A percentile compares a stretch with the other conserved stretches of the same genome.
Evolutionary conservation across 352 stramenopile species (phyloP).

Genomic region (Peronosclerospora sorghi): DNA sequence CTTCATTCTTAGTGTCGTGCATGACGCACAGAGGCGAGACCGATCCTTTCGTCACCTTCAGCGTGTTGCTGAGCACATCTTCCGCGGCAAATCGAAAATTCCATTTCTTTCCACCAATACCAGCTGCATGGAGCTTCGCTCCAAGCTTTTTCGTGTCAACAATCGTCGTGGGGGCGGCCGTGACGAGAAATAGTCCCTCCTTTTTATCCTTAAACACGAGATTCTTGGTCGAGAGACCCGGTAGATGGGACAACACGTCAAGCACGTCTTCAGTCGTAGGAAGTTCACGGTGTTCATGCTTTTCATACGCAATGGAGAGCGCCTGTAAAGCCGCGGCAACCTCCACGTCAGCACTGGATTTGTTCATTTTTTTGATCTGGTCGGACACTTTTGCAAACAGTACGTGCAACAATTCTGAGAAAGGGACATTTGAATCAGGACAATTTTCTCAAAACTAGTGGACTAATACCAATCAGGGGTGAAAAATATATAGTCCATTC

Average conservation of each 20-base stretch:
- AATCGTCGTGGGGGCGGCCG: slow-evolving; percentile 60
- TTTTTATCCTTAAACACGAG: slow-evolving; percentile 98
- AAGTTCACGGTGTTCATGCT: slow-evolving; percentile 44
- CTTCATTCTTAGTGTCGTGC: slow-evolving; percentile 72
- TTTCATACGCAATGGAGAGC: slow-evolving; percentile 45
- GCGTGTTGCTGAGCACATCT: slow-evolving; percentile 63
- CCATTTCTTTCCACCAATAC: slow-evolving; percentile 73
- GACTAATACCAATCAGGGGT: too few species aligned
- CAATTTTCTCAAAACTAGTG: too few species aligned
- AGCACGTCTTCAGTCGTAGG: slow-evolving; percentile 67
- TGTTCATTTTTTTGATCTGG: too few species aligned
- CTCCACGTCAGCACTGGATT: slow-evolving; percentile 36
- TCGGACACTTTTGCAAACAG: too few species aligned
- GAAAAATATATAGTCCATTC: too few species aligned
- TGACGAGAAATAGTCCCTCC: slow-evolving; percentile 93
- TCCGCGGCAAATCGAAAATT: slow-evolving; percentile 91
- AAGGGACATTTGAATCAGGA: too few species aligned
- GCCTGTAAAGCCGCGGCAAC: slow-evolving; percentile 47
- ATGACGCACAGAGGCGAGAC: slow-evolving; percentile 89
- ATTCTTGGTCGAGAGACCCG: slow-evolving; percentile 89
- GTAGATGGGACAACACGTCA: slow-evolving; percentile 66
- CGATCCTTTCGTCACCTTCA: slow-evolving; percentile 89
- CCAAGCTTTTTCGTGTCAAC: slow-evolving; percentile 90
- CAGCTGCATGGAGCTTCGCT: slow-evolving; percentile 54
- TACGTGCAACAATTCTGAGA: too few species aligned